A percentile compares a stretch with the other conserved stretches of the same genome.
phyloP scores from a whole-genome alignment of 73 alveolate species.

The Chromera velia region DNA sequence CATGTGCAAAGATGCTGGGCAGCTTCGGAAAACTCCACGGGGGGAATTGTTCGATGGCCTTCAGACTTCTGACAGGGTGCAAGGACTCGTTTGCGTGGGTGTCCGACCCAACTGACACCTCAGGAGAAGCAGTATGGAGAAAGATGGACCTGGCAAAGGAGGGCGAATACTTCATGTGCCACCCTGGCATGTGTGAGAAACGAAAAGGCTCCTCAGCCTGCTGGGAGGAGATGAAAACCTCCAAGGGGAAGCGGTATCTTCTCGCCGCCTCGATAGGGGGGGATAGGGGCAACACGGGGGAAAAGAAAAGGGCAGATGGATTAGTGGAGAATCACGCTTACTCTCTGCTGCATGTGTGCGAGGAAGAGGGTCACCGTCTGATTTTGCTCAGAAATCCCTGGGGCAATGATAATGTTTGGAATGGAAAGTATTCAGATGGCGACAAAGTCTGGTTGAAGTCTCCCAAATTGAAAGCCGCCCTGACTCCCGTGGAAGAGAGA shows the following conservation, averaged over 20 bases:
- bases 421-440: constrained; percentile 19
- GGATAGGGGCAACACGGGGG: neutral
- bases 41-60: constrained; percentile 15
- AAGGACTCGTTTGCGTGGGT: constrained; percentile 18
- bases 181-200: neutral
- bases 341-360: constrained; percentile 26
- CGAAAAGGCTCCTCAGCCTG: neutral
- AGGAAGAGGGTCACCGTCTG: constrained; percentile 43
- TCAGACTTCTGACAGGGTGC: constrained; percentile 27
- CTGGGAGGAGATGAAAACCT: neutral
- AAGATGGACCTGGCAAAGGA: neutral
- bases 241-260: neutral
- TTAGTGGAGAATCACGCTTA: constrained; percentile 38
- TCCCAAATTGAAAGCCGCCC: neutral
- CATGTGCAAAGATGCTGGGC: too few species aligned
- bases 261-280: neutral
- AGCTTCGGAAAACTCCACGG: too few species aligned
- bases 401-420: constrained; percentile 44
- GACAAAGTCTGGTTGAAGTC: neutral
- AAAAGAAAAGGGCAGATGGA: constrained; percentile 3
- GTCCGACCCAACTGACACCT: too few species aligned
- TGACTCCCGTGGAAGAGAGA: neutral
- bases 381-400: constrained; percentile 35
- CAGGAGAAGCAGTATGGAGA: neutral
- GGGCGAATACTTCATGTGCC: neutral